Conservation (phyloP, 495 filamentous ascomycete genomes). For the Aspergillus panamensis region DNA sequence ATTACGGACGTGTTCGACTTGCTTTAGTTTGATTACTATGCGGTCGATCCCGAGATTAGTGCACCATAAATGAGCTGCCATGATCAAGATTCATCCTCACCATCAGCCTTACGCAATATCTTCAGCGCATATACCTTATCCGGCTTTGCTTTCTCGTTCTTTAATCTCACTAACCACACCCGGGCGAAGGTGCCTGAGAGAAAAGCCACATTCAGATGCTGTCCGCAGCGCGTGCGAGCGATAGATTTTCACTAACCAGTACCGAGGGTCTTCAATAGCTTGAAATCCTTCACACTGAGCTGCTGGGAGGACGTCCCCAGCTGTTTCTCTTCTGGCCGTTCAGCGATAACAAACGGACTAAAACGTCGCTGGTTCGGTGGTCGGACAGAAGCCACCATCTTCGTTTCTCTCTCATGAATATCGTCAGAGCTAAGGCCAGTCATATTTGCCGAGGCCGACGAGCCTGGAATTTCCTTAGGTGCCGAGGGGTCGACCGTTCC, state of each 20-base stretch:
- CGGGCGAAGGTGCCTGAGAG: constrained; percentile 86
- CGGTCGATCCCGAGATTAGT: constrained; percentile 1
- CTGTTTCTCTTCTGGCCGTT: constrained; percentile 53
- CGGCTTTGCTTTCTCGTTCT: constrained; percentile 51
- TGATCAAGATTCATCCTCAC: constrained; percentile 32
- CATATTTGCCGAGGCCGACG: constrained; percentile 20
- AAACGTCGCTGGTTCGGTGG: constrained; percentile 44
- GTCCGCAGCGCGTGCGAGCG: constrained; percentile 11
- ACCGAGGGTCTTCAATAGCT: constrained; percentile 83
- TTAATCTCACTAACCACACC: constrained; percentile 79
- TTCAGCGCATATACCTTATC: constrained; percentile 88
- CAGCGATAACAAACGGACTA: constrained; percentile 51
- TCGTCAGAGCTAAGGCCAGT: constrained; percentile 35
- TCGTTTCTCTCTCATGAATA: constrained; percentile 50
- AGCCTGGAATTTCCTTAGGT: constrained; percentile 35
- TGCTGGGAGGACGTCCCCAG: constrained; percentile 54
- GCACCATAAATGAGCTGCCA: constrained; percentile 10
- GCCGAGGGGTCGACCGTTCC: constrained; percentile 42
- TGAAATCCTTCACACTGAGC: constrained; percentile 69
- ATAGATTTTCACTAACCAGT: constrained; percentile 56
- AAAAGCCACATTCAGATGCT: constrained; percentile 32
- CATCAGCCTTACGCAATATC: constrained; percentile 84
- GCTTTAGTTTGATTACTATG: constrained; percentile 89
- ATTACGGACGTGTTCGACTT: constrained; percentile 95
- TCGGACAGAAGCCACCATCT: constrained; percentile 43